Conservation (phyloP, 169 alveolate genomes). For the Toxoplasma gondii region DNA sequence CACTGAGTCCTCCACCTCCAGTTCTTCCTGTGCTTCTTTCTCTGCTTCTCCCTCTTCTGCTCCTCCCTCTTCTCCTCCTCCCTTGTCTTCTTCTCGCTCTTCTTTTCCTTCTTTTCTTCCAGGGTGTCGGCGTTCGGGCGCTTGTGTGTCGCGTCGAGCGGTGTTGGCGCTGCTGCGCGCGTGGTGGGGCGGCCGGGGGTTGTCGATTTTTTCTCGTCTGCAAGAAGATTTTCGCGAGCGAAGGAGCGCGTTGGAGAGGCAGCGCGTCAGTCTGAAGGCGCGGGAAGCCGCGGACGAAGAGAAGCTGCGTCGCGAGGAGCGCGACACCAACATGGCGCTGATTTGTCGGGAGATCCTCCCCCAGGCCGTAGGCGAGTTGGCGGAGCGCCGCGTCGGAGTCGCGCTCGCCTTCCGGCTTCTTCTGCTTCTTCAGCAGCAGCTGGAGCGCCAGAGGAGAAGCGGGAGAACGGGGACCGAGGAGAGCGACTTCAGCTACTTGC, state of each 20-base stretch:
- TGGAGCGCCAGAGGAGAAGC: background rate
- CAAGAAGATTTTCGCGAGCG: background rate
- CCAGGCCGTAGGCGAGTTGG: background rate
- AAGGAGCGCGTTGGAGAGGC: background rate
- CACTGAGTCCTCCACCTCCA: no score
- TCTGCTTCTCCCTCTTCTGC: no score
- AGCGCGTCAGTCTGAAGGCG: background rate
- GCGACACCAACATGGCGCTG: background rate
- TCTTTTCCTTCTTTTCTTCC: background rate
- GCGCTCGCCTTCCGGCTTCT: background rate
- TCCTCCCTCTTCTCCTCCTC: background rate
- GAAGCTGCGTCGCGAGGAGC: background rate
- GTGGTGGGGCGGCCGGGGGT: background rate
- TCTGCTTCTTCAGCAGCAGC: constrained; percentile 11
- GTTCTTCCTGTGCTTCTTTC: no score
- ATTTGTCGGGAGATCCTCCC: background rate
- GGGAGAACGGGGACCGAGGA: background rate
- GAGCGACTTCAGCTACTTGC: background rate
- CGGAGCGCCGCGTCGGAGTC: background rate
- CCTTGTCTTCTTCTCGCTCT: background rate
- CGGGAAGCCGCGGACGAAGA: background rate
- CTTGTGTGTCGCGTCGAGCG: constrained; percentile 8
- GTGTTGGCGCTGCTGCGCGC: background rate
- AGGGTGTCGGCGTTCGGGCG: background rate
- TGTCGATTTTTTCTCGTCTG: background rate